Percentiles rank a stretch among this genome's conserved stretches.
Conservation (phyloP, 306 rosid genomes). For the Senna tora region DNA sequence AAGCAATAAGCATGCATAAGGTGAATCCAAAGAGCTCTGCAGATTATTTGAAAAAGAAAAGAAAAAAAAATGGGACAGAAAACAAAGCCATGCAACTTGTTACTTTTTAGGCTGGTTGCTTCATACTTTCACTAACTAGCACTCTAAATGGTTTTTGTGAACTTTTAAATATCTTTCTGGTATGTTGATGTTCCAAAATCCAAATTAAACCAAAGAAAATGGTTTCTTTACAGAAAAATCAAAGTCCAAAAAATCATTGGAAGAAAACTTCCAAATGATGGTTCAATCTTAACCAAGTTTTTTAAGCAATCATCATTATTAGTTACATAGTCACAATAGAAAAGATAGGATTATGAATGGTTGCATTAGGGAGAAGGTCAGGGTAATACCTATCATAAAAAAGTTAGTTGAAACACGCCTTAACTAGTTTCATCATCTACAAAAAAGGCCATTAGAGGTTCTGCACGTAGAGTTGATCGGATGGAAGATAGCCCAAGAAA, state of each 20-base stretch:
- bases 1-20: background rate
- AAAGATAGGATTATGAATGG: no score
- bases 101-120: background rate
- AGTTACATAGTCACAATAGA: background rate
- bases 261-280: background rate
- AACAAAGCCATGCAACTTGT: background rate
- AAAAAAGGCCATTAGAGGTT: no score
- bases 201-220: conserved; percentile 21
- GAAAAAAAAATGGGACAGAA: background rate
- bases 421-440: no score
- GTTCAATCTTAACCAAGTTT: background rate
- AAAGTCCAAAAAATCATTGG: background rate
- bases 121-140: background rate
- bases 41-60: background rate
- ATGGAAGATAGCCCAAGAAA: no score
- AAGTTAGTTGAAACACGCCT: no score
- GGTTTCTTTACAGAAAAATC: background rate
- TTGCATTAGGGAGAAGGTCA: no score
- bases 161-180: background rate
- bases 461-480: no score
- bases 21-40: conserved; percentile 3
- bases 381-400: no score
- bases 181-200: background rate
- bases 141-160: background rate
- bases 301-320: background rate